These are phyloP conservation scores for Mycena sp. DNA, from an alignment of 1,284 basidiomycete genomes.

Conservation along the genomic window DNA sequence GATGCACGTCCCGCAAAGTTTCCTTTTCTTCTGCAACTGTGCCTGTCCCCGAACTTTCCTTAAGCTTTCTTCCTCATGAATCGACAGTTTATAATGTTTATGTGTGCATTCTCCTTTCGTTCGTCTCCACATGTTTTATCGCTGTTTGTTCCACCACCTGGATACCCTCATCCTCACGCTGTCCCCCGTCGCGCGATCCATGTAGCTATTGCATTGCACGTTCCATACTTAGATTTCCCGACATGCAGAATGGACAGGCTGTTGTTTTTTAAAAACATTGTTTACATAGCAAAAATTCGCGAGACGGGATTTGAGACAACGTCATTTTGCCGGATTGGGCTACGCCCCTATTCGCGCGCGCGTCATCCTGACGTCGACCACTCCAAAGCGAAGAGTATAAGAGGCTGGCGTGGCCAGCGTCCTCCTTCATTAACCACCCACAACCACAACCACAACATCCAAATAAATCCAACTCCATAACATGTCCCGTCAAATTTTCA, in stretches of 20 bases:
- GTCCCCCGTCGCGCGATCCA: not conserved
- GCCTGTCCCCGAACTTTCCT: not conserved
- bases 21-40: too few relatives aligned
- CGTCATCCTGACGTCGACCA: too few relatives aligned
- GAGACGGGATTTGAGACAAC: not conserved
- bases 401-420: too few relatives aligned
- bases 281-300: not conserved
- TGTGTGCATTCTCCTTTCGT: too few relatives aligned
- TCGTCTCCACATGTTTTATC: slow-evolving; percentile 18
- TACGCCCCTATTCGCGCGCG: too few relatives aligned
- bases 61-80: not conserved
- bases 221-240: slow-evolving; percentile 11
- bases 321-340: not conserved
- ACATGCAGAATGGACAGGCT: slow-evolving; percentile 11
- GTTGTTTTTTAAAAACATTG: not conserved
- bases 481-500: slow-evolving; percentile 45
- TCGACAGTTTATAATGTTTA: too few relatives aligned
- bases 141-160: not conserved
- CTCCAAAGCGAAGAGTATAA: not conserved
- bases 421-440: not conserved
- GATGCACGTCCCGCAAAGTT: not conserved
- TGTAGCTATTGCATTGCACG: slow-evolving; percentile 25
- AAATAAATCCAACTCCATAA: not conserved
- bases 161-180: slow-evolving; percentile 6
- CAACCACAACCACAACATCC: not conserved